These are phyloP conservation scores for Tothia fuscella DNA, from an alignment of 2,329 filamentous ascomycete genomes.

Conservation along the genomic window DNA sequence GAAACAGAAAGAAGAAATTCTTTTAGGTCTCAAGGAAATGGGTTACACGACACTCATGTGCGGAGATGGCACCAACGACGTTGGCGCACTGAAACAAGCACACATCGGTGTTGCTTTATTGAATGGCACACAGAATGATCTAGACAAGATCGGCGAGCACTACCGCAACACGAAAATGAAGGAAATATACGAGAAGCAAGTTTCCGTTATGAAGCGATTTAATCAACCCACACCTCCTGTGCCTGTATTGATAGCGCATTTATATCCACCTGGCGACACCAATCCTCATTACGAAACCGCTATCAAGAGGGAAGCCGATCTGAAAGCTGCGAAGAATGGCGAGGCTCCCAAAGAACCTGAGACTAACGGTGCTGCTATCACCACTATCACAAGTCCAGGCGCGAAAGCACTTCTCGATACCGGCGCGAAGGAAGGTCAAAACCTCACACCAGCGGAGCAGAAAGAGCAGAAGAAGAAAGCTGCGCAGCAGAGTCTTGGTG, in stretches of 20 bases:
- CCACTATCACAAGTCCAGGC: slow-evolving; percentile 43
- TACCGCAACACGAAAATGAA: slow-evolving; percentile 95
- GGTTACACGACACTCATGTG: slow-evolving; percentile 99
- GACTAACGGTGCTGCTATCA: neutral
- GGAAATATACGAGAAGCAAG: slow-evolving; percentile 95
- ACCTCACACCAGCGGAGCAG: slow-evolving; percentile 35
- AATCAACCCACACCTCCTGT: slow-evolving; percentile 89
- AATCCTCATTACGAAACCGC: slow-evolving; percentile 96
- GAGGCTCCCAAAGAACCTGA: neutral
- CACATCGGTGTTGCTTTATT: slow-evolving; percentile 93
- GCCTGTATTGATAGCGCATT: slow-evolving; percentile 80
- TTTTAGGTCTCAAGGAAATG: slow-evolving; percentile 90
- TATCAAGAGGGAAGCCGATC: slow-evolving; percentile 67
- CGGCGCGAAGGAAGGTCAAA: slow-evolving; percentile 26
- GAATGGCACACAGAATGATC: slow-evolving; percentile 85
- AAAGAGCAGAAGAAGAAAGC: slow-evolving; percentile 45
- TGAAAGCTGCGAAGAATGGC: slow-evolving; percentile 7
- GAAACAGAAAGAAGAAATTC: slow-evolving; percentile 97
- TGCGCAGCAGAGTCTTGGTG: slow-evolving; percentile 48
- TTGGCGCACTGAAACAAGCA: slow-evolving; percentile 93
- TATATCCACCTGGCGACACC: slow-evolving; percentile 78
- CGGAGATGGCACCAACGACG: slow-evolving; percentile 95
- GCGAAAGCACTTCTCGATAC: slow-evolving; percentile 48
- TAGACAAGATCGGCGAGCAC: slow-evolving; percentile 86
- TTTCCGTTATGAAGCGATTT: slow-evolving; percentile 82